Evolutionary conservation across 2,329 filamentous ascomycete species (phyloP).

Genomic region (Pseudogymnoascus sp.): DNA sequence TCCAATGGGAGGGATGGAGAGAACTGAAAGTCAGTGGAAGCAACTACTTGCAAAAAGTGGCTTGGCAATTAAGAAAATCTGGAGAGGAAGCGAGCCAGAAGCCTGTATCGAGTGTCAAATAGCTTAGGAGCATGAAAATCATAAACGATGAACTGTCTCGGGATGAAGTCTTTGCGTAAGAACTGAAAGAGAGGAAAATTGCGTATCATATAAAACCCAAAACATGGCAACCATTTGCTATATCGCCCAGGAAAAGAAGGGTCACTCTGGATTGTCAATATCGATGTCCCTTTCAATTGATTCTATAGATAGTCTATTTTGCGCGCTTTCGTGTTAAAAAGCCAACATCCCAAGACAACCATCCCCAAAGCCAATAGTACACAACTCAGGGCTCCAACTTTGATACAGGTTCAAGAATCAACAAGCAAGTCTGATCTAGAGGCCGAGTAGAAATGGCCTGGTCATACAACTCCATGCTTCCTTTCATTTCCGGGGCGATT

Average conservation of each 20-base stretch:
- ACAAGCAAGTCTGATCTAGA: conserved; percentile 49
- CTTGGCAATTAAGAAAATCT: conserved; percentile 21
- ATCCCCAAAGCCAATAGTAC: not conserved
- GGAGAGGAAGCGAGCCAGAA: conserved; percentile 20
- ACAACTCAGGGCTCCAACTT: not conserved
- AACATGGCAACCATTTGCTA: not conserved
- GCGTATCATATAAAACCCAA: not conserved
- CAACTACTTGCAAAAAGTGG: conserved; percentile 19
- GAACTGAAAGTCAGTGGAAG: conserved; percentile 20
- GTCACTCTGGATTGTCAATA: not conserved
- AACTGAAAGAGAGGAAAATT: not conserved
- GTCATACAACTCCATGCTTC: conserved; percentile 58
- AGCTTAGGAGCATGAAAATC: not conserved
- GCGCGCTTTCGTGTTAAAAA: not conserved
- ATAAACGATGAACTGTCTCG: not conserved
- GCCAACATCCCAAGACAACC: not conserved
- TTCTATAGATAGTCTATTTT: not conserved
- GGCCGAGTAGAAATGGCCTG: conserved; percentile 62
- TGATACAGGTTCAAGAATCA: conserved; percentile 28
- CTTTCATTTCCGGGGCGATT: conserved; percentile 44
- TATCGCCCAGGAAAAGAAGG: not conserved
- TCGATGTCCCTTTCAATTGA: not conserved
- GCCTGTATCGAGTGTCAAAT: conserved; percentile 14
- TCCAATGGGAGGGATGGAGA: conserved; percentile 20
- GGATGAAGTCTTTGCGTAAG: not conserved